Evolutionary conservation across 2,329 filamentous ascomycete species (phyloP), one percentile per base, ranked within the genome.

Genomic region (Fusarium duplospermum): DNA sequence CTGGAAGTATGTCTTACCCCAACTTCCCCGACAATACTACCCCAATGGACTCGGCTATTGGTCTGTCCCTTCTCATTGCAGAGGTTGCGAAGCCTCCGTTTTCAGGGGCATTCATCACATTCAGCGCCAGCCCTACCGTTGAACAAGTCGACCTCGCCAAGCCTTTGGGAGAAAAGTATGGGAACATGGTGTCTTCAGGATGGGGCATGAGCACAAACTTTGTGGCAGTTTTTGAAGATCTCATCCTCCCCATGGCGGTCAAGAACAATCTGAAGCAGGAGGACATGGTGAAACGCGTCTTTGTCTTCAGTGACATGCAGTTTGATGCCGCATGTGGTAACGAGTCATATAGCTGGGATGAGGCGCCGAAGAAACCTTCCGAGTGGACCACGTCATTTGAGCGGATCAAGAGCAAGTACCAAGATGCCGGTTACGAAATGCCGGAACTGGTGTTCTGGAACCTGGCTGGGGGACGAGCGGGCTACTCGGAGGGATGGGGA

Each of bases 401-500:
- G 73, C 83, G 86, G 6, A 85, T 91, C 77, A 81, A 86, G 76
- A 69, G 68, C 22, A 78, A 80, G 45, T 91, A 83, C 77, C 76
- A 80, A 13, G 78, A 83, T 0, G 85, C 85, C 4, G 89, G 89
- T 0, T 91, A 91, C 73, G 85, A 89, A 65, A 83, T 91, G 80
- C 89, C 89, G 0, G 84, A 89, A 77, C 80, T 91, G n/a, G 82
- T 91, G 4, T 91, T 89, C 77, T 91, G 89, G 89, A 90, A 90
- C 74, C 81, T 91, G 20, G 87, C 87, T 0, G 86, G 84, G 10
- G 82, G 83, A 0, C 69, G 75, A n/a, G 72, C 74, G 3, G 76
- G 78, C 75, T 31, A 80, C 74, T 22, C 78, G 65, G 18, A 13
- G 24, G 63, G 18, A 1, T 20, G 11, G 6, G 79, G 75, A 2